Conservation (phyloP, 176 grass and related monocot genomes). For the Panicum miliaceum region DNA sequence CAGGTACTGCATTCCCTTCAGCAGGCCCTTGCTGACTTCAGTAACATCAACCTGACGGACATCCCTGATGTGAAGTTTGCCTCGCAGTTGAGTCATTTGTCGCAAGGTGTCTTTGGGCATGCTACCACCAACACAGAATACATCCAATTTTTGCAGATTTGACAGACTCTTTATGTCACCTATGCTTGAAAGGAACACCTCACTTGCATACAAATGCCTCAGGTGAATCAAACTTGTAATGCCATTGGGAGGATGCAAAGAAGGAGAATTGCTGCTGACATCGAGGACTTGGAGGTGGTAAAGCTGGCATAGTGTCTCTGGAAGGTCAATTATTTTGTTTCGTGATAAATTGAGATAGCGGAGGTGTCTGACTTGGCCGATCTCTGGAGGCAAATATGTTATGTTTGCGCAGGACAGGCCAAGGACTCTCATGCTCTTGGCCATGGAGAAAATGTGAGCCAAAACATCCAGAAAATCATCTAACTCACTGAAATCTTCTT, state of each 20-base stretch:
- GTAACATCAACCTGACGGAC: slow-evolving; percentile 18
- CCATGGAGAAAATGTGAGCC: slow-evolving; percentile 13
- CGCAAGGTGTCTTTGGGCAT: background rate
- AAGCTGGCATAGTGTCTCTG: slow-evolving; percentile 42
- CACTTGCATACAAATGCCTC: slow-evolving; percentile 41
- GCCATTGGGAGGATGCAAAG: slow-evolving; percentile 34
- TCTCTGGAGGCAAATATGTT: slow-evolving; percentile 38
- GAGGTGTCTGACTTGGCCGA: slow-evolving; percentile 11
- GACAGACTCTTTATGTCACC: slow-evolving; percentile 19
- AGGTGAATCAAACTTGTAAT: slow-evolving; percentile 28
- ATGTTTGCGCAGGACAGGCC: slow-evolving; percentile 26
- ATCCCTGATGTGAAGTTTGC: slow-evolving; percentile 25
- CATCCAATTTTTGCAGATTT: slow-evolving; percentile 47
- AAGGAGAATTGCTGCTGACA: slow-evolving; percentile 29
- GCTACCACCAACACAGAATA: background rate
- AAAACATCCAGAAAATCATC: slow-evolving; percentile 41
- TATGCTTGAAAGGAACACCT: slow-evolving; percentile 32
- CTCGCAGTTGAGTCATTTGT: slow-evolving; percentile 37
- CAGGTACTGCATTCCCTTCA: slow-evolving; percentile 47
- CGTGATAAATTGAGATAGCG: slow-evolving; percentile 28
- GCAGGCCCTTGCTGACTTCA: slow-evolving; percentile 28
- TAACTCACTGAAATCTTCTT: slow-evolving; percentile 5
- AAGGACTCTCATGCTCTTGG: slow-evolving; percentile 43
- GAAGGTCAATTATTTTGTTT: slow-evolving; percentile 44
- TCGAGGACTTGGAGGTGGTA: slow-evolving; percentile 34